A percentile compares a stretch with the other conserved stretches of the same genome.
phyloP scores from a whole-genome alignment of 2,329 filamentous ascomycete genomes.

The Pseudogymnoascus sp. region DNA sequence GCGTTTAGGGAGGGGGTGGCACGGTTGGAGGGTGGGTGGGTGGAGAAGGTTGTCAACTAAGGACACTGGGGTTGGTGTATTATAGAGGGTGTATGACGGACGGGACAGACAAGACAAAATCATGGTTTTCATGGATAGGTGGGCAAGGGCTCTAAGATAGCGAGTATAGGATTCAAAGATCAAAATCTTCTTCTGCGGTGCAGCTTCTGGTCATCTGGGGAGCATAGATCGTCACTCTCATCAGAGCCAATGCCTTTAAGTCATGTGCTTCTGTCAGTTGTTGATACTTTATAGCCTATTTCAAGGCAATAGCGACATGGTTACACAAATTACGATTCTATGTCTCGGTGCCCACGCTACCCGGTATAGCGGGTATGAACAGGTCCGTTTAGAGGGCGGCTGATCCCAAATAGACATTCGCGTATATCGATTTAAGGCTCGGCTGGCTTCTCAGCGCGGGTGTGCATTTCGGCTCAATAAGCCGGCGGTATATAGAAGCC shows the following conservation, averaged over 20 bases:
- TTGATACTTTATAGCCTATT: neutral
- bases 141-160: neutral
- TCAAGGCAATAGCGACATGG: neutral
- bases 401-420: neutral
- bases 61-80: neutral
- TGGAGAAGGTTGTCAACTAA: constrained; percentile 63
- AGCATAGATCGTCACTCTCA: neutral
- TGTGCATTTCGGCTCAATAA: neutral
- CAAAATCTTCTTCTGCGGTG: neutral
- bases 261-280: neutral
- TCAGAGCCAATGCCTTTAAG: neutral
- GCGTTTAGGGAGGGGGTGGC: constrained; percentile 84
- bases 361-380: neutral
- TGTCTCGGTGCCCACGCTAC: neutral
- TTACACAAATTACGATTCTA: neutral
- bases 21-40: constrained; percentile 77
- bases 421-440: no score
- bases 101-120: neutral
- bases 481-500: neutral
- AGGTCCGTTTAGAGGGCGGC: neutral
- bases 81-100: neutral
- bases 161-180: constrained; percentile 7
- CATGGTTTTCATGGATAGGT: neutral
- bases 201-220: neutral
- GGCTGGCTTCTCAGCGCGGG: neutral